These are phyloP conservation scores for Teunomyces stri DNA, from an alignment of 805 yeast genomes.

Conservation along the genomic window DNA sequence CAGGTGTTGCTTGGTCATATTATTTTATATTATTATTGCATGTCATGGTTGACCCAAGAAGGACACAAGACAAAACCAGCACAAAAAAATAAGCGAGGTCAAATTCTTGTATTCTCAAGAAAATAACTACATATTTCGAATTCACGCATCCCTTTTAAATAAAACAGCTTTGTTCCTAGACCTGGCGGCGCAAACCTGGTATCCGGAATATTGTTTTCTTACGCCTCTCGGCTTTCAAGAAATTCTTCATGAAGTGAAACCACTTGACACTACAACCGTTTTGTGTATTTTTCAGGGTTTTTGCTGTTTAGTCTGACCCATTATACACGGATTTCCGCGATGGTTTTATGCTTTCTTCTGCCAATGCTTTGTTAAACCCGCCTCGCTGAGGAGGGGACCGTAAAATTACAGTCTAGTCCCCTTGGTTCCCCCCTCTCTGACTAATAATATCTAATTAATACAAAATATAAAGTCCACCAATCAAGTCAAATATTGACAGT, in stretches of 20 bases:
- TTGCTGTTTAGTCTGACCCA: neutral
- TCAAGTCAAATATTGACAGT: neutral
- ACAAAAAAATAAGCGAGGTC: neutral
- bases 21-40: too few species aligned
- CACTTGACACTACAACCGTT: neutral
- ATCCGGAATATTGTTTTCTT: too few species aligned
- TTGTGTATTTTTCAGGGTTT: neutral
- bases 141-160: neutral
- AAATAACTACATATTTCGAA: neutral
- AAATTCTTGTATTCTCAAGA: neutral
- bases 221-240: too few species aligned
- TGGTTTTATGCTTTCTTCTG: neutral
- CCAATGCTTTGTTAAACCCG: neutral
- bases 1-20: neutral
- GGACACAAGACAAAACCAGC: too few species aligned
- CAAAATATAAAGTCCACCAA: neutral
- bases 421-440: too few species aligned
- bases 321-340: neutral
- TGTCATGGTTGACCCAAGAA: neutral
- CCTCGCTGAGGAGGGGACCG: neutral
- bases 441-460: neutral
- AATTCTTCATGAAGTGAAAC: too few species aligned
- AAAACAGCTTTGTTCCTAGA: too few species aligned
- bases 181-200: too few species aligned
- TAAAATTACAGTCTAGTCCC: neutral